Percentiles rank a stretch among this genome's conserved stretches.
phyloP scores from a whole-genome alignment of 257 asterid genomes.

The Fraxinus excelsior region DNA sequence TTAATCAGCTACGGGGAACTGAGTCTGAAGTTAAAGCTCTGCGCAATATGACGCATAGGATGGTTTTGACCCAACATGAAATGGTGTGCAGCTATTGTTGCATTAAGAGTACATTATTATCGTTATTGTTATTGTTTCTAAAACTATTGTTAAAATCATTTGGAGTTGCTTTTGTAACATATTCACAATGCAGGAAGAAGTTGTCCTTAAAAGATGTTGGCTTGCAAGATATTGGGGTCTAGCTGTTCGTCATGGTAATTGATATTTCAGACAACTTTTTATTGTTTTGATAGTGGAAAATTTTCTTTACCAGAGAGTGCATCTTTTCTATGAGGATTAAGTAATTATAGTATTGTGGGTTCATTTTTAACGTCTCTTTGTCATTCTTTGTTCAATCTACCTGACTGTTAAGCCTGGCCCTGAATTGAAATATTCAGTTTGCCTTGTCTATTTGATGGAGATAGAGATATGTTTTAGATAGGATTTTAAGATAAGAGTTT shows the following conservation, averaged over 20 bases:
- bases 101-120: slow-evolving; percentile 11
- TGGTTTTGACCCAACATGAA: slow-evolving; percentile 88
- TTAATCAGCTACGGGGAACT: slow-evolving; percentile 62
- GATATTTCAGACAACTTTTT: slow-evolving; percentile 20
- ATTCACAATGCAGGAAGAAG: slow-evolving; percentile 77
- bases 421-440: slow-evolving; percentile 15
- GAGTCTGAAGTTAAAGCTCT: slow-evolving; percentile 83
- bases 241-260: slow-evolving; percentile 81
- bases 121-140: slow-evolving; percentile 3
- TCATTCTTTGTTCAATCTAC: slow-evolving; percentile 7
- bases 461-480: too few relatives aligned
- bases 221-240: slow-evolving; percentile 99
- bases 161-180: slow-evolving; percentile 26
- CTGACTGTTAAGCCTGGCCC: background rate
- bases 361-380: background rate
- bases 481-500: too few relatives aligned
- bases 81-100: slow-evolving; percentile 57
- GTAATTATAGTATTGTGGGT: slow-evolving; percentile 1
- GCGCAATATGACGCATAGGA: slow-evolving; percentile 91
- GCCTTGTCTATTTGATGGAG: background rate
- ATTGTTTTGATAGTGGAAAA: slow-evolving; percentile 10
- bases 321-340: background rate
- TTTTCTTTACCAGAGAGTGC: background rate
- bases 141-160: slow-evolving; percentile 10
- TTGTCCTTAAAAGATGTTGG: slow-evolving; percentile 98